phyloP scores from a whole-genome alignment of 1,284 basidiomycete genomes.

The Phellopilus nigrolimitatus region DNA sequence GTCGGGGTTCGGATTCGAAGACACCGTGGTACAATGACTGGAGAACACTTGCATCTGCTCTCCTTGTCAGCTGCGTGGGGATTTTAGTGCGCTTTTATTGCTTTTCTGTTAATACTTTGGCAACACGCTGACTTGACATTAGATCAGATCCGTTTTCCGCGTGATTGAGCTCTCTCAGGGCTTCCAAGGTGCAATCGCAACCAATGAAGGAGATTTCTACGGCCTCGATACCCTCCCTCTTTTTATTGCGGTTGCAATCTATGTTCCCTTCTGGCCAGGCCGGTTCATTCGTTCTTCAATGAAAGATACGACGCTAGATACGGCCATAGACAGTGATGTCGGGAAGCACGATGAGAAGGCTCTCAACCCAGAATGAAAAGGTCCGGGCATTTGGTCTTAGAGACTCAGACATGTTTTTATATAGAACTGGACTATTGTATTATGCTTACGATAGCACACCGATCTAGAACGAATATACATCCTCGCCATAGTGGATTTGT shows the following conservation, averaged over 20 bases:
- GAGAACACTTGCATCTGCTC: slow-evolving; percentile 49
- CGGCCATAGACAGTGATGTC: no score
- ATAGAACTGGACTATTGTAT: no score
- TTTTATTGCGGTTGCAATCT: slow-evolving; percentile 52
- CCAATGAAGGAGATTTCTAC: slow-evolving; percentile 61
- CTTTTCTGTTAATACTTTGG: background rate
- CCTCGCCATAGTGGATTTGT: no score
- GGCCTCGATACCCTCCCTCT: slow-evolving; percentile 63
- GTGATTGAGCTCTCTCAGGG: slow-evolving; percentile 65
- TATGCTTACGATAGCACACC: no score
- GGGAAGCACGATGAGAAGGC: no score
- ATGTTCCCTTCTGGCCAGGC: slow-evolving; percentile 57
- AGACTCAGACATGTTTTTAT: no score
- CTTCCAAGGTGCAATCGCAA: slow-evolving; percentile 55
- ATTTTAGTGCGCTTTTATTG: slow-evolving; percentile 46
- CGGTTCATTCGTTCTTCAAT: slow-evolving; percentile 38
- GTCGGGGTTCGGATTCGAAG: slow-evolving; percentile 28
- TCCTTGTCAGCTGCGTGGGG: slow-evolving; percentile 59
- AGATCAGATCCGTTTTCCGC: slow-evolving; percentile 68
- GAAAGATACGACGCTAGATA: no score
- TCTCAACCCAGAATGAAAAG: no score
- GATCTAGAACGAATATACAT: no score
- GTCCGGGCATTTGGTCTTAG: no score
- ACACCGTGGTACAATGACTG: slow-evolving; percentile 54
- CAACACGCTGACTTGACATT: background rate